Evolutionary conservation across 2,329 filamentous ascomycete genomes (phyloP).

Genomic region (Daldinia eschscholtzii): DNA sequence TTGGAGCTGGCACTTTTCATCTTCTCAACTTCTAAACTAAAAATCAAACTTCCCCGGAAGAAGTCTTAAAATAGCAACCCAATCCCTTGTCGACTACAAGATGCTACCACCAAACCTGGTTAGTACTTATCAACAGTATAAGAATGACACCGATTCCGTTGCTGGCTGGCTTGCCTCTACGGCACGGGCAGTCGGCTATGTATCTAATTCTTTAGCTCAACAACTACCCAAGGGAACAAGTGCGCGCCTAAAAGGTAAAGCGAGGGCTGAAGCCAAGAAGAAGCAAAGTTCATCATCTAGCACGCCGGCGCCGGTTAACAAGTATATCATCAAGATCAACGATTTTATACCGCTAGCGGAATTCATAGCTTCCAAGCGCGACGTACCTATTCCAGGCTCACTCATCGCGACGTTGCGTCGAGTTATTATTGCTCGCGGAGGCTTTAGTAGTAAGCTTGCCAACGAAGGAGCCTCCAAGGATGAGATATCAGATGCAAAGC

Average conservation of each 20-base stretch:
- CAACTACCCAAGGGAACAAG: constrained; percentile 11
- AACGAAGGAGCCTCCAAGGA: background rate
- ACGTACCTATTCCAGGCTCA: constrained; percentile 48
- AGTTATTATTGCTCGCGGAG: constrained; percentile 54
- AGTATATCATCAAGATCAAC: constrained; percentile 54
- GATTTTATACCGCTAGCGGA: constrained; percentile 57
- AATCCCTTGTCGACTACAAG: background rate
- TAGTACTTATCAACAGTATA: constrained; percentile 57
- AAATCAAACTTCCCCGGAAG: background rate
- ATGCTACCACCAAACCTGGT: constrained; percentile 41
- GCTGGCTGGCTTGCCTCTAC: constrained; percentile 59
- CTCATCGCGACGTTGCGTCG: constrained; percentile 54
- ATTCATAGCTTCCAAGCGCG: constrained; percentile 50
- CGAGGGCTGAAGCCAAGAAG: constrained; percentile 45
- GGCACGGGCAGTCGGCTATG: constrained; percentile 54
- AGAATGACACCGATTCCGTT: constrained; percentile 57
- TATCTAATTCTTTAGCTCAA: constrained; percentile 37
- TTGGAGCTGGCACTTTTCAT: background rate
- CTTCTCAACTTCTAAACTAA: background rate
- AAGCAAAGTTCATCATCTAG: constrained; percentile 2
- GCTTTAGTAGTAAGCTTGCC: constrained; percentile 41
- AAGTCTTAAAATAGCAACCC: background rate
- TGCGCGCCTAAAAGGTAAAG: constrained; percentile 50
- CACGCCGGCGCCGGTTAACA: constrained; percentile 19
- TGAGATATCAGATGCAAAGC: background rate